Base-by-base conservation (phyloP, 805 yeast genomes). In the Zygotorulaspora sp. region DNA sequence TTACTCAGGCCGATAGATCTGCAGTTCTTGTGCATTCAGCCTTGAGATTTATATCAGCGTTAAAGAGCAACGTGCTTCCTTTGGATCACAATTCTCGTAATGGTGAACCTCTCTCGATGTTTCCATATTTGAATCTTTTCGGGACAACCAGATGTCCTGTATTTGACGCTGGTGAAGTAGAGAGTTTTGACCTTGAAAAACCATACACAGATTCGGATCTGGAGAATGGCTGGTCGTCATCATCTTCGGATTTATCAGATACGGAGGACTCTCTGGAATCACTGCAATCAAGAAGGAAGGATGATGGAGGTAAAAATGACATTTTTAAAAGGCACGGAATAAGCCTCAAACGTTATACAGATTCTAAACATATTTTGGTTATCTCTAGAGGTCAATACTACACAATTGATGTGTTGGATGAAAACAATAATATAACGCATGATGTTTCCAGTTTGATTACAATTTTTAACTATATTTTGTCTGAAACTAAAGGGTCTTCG, bases 381-480 rank as follows among this genome's bases (percentile, higher is more conserved):
- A 65, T 86, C 46, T 79, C 87, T 32, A 80, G 78, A 47, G 84
- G 94, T 5, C 95, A 86, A 58, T 86, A 84, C 61, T 88, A 87
- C 61, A 83, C 90, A 76, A 74, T 88, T 49, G 89, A 83, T 52
- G 96, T 88, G 1, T 67, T 88, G 47, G 89, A 83, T 58, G 70
- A 70, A 13, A 63, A 74, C 24, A 72, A 83, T 55, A 78, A 86
- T 52, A 60, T 85, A 36, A 63, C 84, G 18, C 69, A 85, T 58
- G 71, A 78, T 2, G 83, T 80, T 49, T 69, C 71, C 38, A 89
- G 83, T 55, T 70, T 88, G 44, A 74, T 75, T 23, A 64, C 71
- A 38, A 79, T 86, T 52, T 78, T 83, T 53, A 70, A 76, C 27
- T 68, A 80, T 22, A 80, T 88, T 28, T 63, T 85, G 27, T 70